Conservation (phyloP, 345 rosid species). For the Lumnitzera racemosa region DNA sequence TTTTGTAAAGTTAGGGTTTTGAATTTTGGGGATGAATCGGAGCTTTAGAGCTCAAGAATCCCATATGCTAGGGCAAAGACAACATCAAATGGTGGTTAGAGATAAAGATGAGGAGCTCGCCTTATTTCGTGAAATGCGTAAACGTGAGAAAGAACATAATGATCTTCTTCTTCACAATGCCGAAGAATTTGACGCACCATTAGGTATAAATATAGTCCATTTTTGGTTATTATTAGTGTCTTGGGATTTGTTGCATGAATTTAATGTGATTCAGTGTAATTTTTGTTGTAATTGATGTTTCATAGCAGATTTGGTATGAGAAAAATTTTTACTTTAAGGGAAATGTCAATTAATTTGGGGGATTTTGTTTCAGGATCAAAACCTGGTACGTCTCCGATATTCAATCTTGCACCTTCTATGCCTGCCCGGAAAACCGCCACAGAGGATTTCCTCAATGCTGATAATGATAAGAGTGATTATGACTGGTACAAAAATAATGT, state of each 20-base stretch:
- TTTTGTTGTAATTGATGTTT: neutral
- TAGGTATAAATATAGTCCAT: slow-evolving; percentile 29
- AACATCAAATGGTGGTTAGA: slow-evolving; percentile 60
- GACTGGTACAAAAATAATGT: slow-evolving; percentile 53
- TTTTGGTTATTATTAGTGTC: no score
- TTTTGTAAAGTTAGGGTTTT: slow-evolving; percentile 1
- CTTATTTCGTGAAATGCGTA: slow-evolving; percentile 87
- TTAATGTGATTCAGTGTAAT: no score
- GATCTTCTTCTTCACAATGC: slow-evolving; percentile 48
- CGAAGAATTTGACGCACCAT: slow-evolving; percentile 65
- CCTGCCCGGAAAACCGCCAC: slow-evolving; percentile 51
- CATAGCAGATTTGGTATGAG: neutral
- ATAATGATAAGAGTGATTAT: slow-evolving; percentile 86
- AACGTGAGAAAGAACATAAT: slow-evolving; percentile 71
- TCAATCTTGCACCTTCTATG: slow-evolving; percentile 53
- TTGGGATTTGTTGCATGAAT: no score
- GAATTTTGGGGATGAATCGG: slow-evolving; percentile 60
- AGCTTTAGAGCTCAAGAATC: slow-evolving; percentile 82
- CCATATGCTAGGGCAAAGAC: slow-evolving; percentile 76
- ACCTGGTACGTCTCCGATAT: slow-evolving; percentile 77
- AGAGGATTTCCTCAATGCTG: slow-evolving; percentile 93
- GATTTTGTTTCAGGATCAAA: slow-evolving; percentile 46
- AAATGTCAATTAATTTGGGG: neutral
- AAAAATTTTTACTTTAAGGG: neutral
- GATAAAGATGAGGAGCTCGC: slow-evolving; percentile 93